Evolutionary conservation across 108 stramenopile genomes (phyloP), one percentile per base, ranked within the genome.

Genomic region (Chaetoceros tenuissimus): DNA sequence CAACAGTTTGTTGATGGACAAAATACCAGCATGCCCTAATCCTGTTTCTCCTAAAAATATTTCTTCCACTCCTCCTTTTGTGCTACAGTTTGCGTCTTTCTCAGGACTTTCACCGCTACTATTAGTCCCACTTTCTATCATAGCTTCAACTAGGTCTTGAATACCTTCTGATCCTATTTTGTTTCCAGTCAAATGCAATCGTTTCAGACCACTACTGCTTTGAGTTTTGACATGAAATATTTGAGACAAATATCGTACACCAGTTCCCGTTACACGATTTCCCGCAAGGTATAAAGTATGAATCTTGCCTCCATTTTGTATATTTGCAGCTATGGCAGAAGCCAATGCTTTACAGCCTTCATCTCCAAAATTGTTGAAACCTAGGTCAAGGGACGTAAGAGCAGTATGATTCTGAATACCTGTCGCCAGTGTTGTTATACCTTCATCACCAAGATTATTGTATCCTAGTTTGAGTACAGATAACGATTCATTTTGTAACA

Each of bases 351-450:
- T 48, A 28, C 83, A 84, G 10, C 89, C 89, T 20, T 76, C 75
- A 60, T 91, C 81, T 40, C 89, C 81, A 55, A 91, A 59, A 31
- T 87, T 78, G 66, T 91, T 91, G 68, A 91, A 91, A 26, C 89
- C 89, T 25, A 91, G 50, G 57, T 87, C 89, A 20, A 91, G 72
- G 5, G 79, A 67, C 3, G 70, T 53, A 3, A 91, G 68, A 20
- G 82, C 68, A 51, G 66, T 68, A 52, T 91, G 89, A 21, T 68
- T 44, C 18, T 68, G 59, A 45, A 81, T 72, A 23, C 75, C 80
- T 10, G 55, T 27, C 24, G 72, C 68, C 25, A 81, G 59, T 53
- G 58, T 70, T 5, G n/a, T 57, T 22, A 70, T 73, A 10, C 89
- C 89, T 8, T 46, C 43, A 60, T 87, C 76, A 18, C 80, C 77